A percentile compares a stretch with the other conserved stretches of the same genome.
Conservation (phyloP, 139 green algal genomes). For the Diplosphaera chodatii region DNA sequence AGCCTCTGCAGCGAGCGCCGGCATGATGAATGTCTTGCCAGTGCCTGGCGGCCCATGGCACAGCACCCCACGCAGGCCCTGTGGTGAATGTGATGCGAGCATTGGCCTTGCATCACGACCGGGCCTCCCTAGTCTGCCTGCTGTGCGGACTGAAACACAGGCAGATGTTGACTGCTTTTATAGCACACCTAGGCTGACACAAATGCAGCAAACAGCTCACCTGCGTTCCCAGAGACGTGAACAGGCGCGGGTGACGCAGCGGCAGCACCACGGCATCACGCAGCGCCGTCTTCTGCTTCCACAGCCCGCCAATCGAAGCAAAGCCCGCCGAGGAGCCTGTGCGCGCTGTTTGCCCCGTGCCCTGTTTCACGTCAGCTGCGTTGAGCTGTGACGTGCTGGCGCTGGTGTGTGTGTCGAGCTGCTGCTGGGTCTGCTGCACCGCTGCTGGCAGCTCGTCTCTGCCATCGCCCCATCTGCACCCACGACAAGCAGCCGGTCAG, state of each 20-base stretch:
- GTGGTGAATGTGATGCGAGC: not conserved
- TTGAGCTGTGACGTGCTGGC: not conserved
- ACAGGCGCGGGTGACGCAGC: not conserved
- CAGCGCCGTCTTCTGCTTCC: not conserved
- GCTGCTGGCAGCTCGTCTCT: not conserved
- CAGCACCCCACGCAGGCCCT: slow-evolving; percentile 3
- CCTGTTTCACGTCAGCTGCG: not conserved
- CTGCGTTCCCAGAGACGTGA: not conserved
- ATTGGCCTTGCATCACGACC: too few relatives aligned
- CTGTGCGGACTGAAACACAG: too few relatives aligned
- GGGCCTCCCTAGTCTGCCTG: too few relatives aligned
- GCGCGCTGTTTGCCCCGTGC: too few relatives aligned
- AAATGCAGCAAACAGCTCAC: not conserved
- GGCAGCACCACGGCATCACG: not conserved
- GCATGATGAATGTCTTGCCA: slow-evolving; percentile 10
- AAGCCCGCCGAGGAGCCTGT: not conserved
- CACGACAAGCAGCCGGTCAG: too few relatives aligned
- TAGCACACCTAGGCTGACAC: not conserved
- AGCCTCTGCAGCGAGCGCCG: slow-evolving; percentile 1
- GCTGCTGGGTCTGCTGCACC: not conserved
- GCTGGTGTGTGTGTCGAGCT: not conserved
- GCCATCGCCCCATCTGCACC: not conserved
- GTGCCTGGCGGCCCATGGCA: slow-evolving; percentile 12
- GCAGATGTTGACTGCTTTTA: too few relatives aligned
- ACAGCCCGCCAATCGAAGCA: not conserved